Evolutionary conservation across 2,329 filamentous ascomycete species (phyloP).

Genomic region (Colletotrichum graminicola): DNA sequence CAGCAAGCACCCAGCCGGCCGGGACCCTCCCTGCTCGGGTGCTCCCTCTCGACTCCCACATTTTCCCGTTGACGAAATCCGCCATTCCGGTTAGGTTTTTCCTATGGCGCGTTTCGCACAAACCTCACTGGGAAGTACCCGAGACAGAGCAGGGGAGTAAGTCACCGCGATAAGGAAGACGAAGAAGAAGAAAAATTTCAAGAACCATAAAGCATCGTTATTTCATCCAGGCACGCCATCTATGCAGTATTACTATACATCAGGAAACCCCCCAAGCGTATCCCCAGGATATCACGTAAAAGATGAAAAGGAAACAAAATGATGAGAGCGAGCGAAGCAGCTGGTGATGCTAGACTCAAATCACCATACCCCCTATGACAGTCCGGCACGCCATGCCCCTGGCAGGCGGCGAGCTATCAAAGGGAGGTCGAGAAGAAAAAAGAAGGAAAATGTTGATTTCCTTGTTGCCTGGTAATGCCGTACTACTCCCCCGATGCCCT

Average conservation of each 20-base stretch:
- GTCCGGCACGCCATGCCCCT: conserved; percentile 11
- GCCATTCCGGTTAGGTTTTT: background rate
- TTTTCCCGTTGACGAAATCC: background rate
- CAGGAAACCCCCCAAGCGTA: conserved; percentile 20
- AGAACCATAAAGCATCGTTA: conserved; percentile 38
- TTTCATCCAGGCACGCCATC: conserved; percentile 22
- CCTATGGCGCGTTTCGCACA: no score
- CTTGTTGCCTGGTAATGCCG: conserved; percentile 16
- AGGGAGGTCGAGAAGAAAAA: background rate
- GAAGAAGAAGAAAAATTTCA: background rate
- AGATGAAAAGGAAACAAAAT: conserved; percentile 17
- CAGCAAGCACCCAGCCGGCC: background rate
- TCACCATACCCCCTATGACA: conserved; percentile 10
- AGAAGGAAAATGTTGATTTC: background rate
- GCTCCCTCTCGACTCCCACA: background rate
- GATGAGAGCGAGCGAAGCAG: conserved; percentile 10
- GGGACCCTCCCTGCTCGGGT: background rate
- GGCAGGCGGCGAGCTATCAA: conserved; percentile 2
- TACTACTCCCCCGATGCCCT: conserved; percentile 21
- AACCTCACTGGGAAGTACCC: no score
- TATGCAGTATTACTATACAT: conserved; percentile 34
- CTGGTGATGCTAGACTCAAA: background rate
- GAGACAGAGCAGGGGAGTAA: background rate
- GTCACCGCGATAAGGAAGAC: background rate
- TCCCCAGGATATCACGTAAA: conserved; percentile 40